Conservation (phyloP, 2,329 filamentous ascomycete species). For the Cryoendolithus antarcticus region DNA sequence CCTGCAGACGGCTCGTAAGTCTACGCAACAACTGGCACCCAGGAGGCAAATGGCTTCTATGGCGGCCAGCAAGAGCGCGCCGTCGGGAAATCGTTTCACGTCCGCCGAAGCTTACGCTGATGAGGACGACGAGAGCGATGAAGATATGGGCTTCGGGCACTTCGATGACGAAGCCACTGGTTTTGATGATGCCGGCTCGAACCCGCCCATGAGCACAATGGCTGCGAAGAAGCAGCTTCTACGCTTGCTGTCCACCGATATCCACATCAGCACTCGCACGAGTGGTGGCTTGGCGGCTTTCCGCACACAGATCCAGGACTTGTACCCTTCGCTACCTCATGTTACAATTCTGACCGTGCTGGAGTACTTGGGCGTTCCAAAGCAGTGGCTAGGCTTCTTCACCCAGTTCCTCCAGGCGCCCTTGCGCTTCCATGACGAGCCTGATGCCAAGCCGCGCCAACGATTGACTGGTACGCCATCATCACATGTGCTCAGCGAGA, state of each 20-base stretch:
- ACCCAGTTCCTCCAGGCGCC: conserved; percentile 46
- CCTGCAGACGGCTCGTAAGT: too few relatives aligned
- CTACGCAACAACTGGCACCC: too few relatives aligned
- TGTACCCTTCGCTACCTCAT: conserved; percentile 47
- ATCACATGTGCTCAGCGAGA: conserved; percentile 45
- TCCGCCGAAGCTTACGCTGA: too few relatives aligned
- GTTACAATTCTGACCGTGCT: conserved; percentile 45
- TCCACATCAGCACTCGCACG: conserved; percentile 37
- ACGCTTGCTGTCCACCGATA: conserved; percentile 44
- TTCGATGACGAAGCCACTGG: conserved; percentile 24
- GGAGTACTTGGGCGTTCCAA: conserved; percentile 46
- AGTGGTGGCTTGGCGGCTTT: conserved; percentile 41
- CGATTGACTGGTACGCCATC: conserved; percentile 48
- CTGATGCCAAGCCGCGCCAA: conserved; percentile 29
- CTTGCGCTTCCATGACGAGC: conserved; percentile 45
- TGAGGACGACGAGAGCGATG: too few relatives aligned
- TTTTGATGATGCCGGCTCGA: conserved; percentile 26
- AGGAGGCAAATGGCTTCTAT: too few relatives aligned
- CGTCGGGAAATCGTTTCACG: too few relatives aligned
- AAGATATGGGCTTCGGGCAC: too few relatives aligned
- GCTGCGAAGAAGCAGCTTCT: conserved; percentile 46
- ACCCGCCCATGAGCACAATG: conserved; percentile 28
- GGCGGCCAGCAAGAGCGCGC: too few relatives aligned
- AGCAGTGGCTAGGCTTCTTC: conserved; percentile 48
- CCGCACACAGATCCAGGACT: conserved; percentile 47